These are phyloP conservation scores for Discostella stelligeroides DNA, from an alignment of 108 stramenopile species.

Conservation along the genomic window DNA sequence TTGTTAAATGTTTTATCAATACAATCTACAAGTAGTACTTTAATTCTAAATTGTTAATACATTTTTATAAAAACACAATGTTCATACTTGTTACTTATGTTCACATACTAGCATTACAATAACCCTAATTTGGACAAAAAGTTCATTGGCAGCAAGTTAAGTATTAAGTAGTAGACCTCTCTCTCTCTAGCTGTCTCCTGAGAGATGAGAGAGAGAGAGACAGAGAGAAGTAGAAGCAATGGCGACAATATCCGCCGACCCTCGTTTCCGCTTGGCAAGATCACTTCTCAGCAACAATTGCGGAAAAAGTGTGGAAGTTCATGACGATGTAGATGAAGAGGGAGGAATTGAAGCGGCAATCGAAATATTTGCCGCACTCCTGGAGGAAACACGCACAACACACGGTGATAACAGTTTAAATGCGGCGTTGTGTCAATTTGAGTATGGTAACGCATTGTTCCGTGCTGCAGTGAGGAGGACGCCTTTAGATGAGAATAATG, in stretches of 20 bases:
- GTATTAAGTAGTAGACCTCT: too few species aligned
- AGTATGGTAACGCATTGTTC: slow-evolving; percentile 83
- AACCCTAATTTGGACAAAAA: too few species aligned
- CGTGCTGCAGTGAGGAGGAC: slow-evolving; percentile 32
- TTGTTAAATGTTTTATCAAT: too few species aligned
- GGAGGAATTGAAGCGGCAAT: slow-evolving; percentile 52
- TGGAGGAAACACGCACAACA: slow-evolving; percentile 53
- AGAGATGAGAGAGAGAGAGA: too few species aligned
- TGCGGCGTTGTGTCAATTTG: slow-evolving; percentile 73
- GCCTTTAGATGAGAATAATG: slow-evolving; percentile 10
- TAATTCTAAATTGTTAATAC: too few species aligned
- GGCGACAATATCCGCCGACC: slow-evolving; percentile 7
- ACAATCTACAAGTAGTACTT: too few species aligned
- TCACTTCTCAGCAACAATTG: not conserved
- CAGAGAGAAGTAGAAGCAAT: not conserved
- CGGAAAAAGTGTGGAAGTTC: too few species aligned
- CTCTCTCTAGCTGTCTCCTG: too few species aligned
- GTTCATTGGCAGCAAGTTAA: too few species aligned
- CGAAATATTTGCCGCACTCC: slow-evolving; percentile 68
- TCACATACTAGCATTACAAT: too few species aligned
- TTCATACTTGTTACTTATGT: too few species aligned
- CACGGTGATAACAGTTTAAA: slow-evolving; percentile 61
- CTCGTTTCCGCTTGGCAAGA: slow-evolving; percentile 12
- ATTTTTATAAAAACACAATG: too few species aligned
- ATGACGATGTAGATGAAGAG: not conserved